These are phyloP conservation scores for Holtermannia corniformis DNA, from an alignment of 768 basidiomycete species.

Conservation along the genomic window DNA sequence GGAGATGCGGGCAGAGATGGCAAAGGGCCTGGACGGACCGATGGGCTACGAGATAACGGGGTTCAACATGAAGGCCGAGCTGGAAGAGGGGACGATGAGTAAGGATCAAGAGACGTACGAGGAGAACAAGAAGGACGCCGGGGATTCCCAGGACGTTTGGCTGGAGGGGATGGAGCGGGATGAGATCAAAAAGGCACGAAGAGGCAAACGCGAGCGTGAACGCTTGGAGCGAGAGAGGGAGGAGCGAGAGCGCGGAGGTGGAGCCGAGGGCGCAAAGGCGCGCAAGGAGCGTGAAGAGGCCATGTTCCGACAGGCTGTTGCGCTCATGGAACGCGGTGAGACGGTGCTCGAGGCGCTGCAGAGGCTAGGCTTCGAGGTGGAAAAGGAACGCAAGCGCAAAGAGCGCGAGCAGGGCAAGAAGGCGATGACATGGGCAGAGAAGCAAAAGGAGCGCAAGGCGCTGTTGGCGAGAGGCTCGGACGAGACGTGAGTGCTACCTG, in stretches of 20 bases:
- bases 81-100: constrained; percentile 95
- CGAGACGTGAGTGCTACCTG: constrained; percentile 19
- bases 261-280: constrained; percentile 8
- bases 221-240: constrained; percentile 60
- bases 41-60: constrained; percentile 93
- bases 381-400: constrained; percentile 28
- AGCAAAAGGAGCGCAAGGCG: constrained; percentile 38
- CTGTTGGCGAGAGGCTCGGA: constrained; percentile 17
- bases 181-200: constrained; percentile 72
- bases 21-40: constrained; percentile 29
- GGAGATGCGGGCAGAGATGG: constrained; percentile 58
- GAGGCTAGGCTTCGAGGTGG: constrained; percentile 54
- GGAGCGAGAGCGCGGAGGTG: constrained; percentile 55
- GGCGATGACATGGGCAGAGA: constrained; percentile 43
- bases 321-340: constrained; percentile 76
- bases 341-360: constrained; percentile 82
- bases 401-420: constrained; percentile 17
- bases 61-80: constrained; percentile 99
- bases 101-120: constrained; percentile 68
- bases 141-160: constrained; percentile 89
- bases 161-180: constrained; percentile 76
- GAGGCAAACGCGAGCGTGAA: constrained; percentile 62
- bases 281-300: constrained; percentile 24
- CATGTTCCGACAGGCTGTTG: constrained; percentile 49
- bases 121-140: constrained; percentile 74